These are phyloP conservation scores for Nannizzia gypsea DNA, from an alignment of 2,329 filamentous ascomycete species.

Conservation along the genomic window DNA sequence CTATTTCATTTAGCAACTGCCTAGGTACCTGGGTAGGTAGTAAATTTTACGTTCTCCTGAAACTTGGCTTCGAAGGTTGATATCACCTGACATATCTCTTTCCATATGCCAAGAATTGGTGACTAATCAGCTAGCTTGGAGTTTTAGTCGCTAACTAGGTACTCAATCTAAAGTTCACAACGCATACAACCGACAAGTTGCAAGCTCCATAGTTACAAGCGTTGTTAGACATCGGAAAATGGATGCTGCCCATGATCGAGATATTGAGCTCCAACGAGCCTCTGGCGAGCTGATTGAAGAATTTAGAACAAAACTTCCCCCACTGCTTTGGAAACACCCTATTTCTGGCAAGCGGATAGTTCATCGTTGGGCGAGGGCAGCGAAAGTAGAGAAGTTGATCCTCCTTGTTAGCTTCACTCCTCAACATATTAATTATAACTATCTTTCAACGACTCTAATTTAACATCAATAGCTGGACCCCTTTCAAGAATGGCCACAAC, in stretches of 20 bases:
- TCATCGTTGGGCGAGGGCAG: conserved; percentile 29
- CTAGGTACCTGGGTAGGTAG: too few relatives aligned
- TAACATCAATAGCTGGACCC: conserved; percentile 51
- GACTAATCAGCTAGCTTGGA: too few relatives aligned
- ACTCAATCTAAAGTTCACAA: too few relatives aligned
- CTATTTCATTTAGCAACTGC: too few relatives aligned
- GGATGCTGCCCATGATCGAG: conserved; percentile 35
- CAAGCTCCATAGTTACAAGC: not conserved
- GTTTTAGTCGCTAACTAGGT: too few relatives aligned
- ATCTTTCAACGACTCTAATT: not conserved
- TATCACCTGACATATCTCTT: too few relatives aligned
- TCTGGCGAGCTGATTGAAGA: conserved; percentile 35
- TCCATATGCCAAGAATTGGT: too few relatives aligned
- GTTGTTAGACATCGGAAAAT: conserved; percentile 18
- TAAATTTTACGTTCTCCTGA: too few relatives aligned
- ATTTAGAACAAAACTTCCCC: conserved; percentile 31
- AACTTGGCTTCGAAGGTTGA: too few relatives aligned
- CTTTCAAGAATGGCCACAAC: conserved; percentile 90
- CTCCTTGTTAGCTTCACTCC: conserved; percentile 26
- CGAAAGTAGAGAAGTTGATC: conserved; percentile 30
- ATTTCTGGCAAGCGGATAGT: conserved; percentile 19
- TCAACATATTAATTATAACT: conserved; percentile 5
- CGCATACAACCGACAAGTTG: too few relatives aligned
- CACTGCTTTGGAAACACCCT: conserved; percentile 30
- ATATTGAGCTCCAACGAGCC: conserved; percentile 37